phyloP scores from a whole-genome alignment of 352 stramenopile genomes.

The Globisporangium cylindrosporum region DNA sequence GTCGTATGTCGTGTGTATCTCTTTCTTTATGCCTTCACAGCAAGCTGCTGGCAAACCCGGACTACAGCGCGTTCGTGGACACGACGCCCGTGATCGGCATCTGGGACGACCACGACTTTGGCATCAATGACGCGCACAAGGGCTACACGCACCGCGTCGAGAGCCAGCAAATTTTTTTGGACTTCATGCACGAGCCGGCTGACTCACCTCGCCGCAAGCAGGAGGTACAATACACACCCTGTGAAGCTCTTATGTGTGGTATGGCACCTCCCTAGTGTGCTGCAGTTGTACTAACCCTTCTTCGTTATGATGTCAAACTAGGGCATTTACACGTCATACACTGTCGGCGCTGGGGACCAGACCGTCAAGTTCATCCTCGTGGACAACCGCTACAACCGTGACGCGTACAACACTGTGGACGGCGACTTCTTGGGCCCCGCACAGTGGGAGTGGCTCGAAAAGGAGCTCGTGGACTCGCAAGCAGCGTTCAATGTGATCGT shows the following conservation, averaged over 20 bases:
- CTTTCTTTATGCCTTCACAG: conserved; percentile 20
- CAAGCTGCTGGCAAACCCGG: conserved; percentile 55
- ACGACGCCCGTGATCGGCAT: conserved; percentile 79
- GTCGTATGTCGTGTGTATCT: not conserved
- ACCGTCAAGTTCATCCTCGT: conserved; percentile 87
- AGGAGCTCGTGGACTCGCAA: conserved; percentile 69
- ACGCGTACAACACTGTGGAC: conserved; percentile 56
- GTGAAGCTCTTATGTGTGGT: not conserved
- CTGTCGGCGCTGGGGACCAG: conserved; percentile 52
- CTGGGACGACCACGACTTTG: conserved; percentile 91
- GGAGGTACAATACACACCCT: conserved; percentile 29
- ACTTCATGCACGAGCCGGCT: conserved; percentile 77
- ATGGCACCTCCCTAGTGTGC: not conserved
- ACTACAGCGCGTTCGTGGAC: conserved; percentile 62
- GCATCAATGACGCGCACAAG: conserved; percentile 88
- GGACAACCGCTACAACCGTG: conserved; percentile 86
- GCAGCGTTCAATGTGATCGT: conserved; percentile 93
- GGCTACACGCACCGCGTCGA: conserved; percentile 65
- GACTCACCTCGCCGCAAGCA: conserved; percentile 75
- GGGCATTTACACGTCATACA: conserved; percentile 88
- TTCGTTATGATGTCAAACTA: conserved; percentile 9
- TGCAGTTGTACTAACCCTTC: not conserved
- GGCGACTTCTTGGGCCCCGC: conserved; percentile 72
- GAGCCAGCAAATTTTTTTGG: conserved; percentile 83
- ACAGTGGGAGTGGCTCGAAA: conserved; percentile 87